Evolutionary conservation across 345 rosid genomes (phyloP), one percentile per base, ranked within the genome.

Genomic region (Ailanthus altissimus): DNA sequence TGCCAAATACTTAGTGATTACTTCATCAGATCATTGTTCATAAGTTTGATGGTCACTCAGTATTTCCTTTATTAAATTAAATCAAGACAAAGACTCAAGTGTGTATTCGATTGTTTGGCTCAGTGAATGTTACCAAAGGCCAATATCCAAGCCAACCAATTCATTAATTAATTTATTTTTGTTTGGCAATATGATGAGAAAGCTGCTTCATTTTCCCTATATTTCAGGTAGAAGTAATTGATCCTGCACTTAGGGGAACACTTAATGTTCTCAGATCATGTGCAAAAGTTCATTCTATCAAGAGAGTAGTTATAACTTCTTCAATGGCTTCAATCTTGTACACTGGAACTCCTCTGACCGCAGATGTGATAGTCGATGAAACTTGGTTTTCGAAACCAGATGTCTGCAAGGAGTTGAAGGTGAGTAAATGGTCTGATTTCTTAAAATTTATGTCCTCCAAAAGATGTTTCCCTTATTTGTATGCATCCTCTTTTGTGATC

Each of bases 201-300:
- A 61, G 8, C 65, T 28, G 36, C 45, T 57, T 20, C 21, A 6
- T 7, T 16, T 69, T 36, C 5, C 46, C 25, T 6, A 25, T 7
- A 42, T 59, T 67, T 58, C 79, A 79, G 86, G 81, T 57, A 1
- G 89, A 88, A 21, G 0, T 88, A 40, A 77, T 86, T 20, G 86
- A 88, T 50, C 82, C 89, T 42, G 90, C 88, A 1, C n/a, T 90
- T 13, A 87, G 83, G 75, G 87, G 90, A 51, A 86, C 88, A 47
- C 73, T 86, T 0, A 88, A 86, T 43, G 87, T 90, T 26, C 87
- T 90, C 2, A 72, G 46, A 3, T 75, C 91, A 53, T 86, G 91
- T 60, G 73, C 84, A 10, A 86, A 83, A 58, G 64, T 60, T 23
- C 49, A 84, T 10, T 84, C 88, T 8, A 63, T 88, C 61, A 90